Base-by-base conservation (phyloP, 2,329 filamentous ascomycete species). In the Penicillium sp. region DNA sequence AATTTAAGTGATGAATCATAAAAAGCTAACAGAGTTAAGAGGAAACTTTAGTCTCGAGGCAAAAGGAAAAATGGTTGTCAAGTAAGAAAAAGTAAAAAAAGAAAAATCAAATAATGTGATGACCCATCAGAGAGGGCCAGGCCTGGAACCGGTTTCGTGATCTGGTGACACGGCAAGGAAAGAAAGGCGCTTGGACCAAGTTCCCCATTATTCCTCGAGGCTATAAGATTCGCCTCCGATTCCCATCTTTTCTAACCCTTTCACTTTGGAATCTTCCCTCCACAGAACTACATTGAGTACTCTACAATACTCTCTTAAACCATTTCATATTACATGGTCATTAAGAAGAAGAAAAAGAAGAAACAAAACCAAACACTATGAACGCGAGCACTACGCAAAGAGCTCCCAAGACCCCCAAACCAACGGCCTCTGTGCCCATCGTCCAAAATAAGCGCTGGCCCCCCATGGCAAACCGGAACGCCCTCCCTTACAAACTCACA, bases 401-500 rank as follows among this genome's bases (percentile, higher is more conserved):
- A 41, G 39, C 56, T 43, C 53, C 59, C 38, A 45, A 50, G 25
- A 52, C 59, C 19, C 56, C 58, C 4, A 57, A 56, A 33, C 60
- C 59, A 31, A 54, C 53, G 37, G 58, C 56, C 31, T 55, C 62
- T 28, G 61, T 60, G 51, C 59, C 53, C 53, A 54, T 50, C 37
- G 60, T 54, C 40, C 62, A 53, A 59, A 61, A 54, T 29, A 55
- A 66, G 55, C 65, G 66, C 49, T 65, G 64, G 63, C 66, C 66
- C 46, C 66, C 66, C 14, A 63, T 68, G 44, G 66, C 66, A 41
- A 64, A 68, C 59, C 64, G 63, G 44, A 58, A 62, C 38, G 62
- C 66, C 10, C 62, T 68, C 30, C 62, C 66, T 19, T 68, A 67
- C 54, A 66, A 62, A 39, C 65, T 68, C 60, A 68, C 65, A 31